Evolutionary conservation across 2,329 filamentous ascomycete species (phyloP).

Genomic region (Aspergillus novofumigatus): DNA sequence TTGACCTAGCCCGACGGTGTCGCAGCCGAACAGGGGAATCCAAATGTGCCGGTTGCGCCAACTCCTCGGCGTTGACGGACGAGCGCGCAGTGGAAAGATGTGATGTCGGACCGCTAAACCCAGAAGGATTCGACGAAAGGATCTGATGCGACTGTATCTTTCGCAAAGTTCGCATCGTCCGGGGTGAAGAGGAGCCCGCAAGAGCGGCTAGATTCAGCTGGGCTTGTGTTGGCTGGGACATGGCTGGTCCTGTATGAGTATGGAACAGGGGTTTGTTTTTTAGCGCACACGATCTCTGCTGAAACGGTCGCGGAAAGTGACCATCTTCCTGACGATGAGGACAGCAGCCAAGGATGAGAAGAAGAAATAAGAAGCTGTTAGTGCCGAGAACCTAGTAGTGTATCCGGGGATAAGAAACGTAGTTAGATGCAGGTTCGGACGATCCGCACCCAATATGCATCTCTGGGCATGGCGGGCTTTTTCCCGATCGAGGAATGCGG

Average conservation of each 20-base stretch:
- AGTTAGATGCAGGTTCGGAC: not conserved
- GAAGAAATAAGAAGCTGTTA: not conserved
- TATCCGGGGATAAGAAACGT: not conserved
- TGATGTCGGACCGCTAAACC: constrained; percentile 62
- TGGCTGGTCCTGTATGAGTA: constrained; percentile 3
- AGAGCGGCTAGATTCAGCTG: constrained; percentile 24
- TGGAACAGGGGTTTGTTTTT: not conserved
- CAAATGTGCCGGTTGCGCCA: constrained; percentile 26
- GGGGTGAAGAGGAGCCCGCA: constrained; percentile 32
- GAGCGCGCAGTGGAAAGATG: constrained; percentile 32
- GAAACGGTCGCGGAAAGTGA: constrained; percentile 12
- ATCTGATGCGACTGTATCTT: constrained; percentile 71
- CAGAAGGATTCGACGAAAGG: constrained; percentile 53
- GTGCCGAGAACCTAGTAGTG: not conserved
- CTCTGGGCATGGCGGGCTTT: constrained; percentile 2
- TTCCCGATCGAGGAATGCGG: constrained; percentile 18
- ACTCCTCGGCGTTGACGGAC: constrained; percentile 19
- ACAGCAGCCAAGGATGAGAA: not conserved
- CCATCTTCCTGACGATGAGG: constrained; percentile 16
- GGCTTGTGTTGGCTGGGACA: constrained; percentile 19
- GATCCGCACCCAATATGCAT: not conserved
- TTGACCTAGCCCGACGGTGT: constrained; percentile 59
- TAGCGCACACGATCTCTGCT: not conserved
- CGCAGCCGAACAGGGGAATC: constrained; percentile 23
- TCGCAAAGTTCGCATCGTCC: constrained; percentile 63